Percentiles rank a stretch among this genome's conserved stretches.
Evolutionary conservation across 2,329 filamentous ascomycete genomes (phyloP).

Genomic region (Colletotrichum sublineola): DNA sequence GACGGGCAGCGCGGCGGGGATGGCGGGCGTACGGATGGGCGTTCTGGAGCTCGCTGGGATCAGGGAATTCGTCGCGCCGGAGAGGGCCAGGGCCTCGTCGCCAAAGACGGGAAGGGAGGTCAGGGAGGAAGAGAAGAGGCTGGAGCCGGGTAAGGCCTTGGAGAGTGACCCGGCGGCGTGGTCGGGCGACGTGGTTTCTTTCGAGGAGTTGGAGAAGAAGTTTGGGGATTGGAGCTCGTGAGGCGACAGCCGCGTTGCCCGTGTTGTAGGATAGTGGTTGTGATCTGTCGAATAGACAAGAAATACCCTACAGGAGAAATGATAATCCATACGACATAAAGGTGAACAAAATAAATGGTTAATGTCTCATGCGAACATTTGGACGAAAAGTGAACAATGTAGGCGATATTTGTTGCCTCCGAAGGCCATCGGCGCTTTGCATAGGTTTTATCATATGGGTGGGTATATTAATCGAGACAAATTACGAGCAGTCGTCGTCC

Average conservation of each 20-base stretch:
- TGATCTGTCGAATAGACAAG: background rate
- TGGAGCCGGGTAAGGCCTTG: conserved; percentile 33
- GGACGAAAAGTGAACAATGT: background rate
- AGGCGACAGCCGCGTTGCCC: background rate
- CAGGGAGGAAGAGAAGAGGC: conserved; percentile 3
- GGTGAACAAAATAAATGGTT: no score
- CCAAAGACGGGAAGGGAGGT: background rate
- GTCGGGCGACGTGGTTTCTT: conserved; percentile 52
- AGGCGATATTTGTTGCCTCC: background rate
- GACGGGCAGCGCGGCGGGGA: conserved; percentile 51
- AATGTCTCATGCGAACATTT: background rate
- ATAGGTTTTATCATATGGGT: conserved; percentile 30
- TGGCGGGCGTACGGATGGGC: conserved; percentile 56
- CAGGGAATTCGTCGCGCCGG: conserved; percentile 17
- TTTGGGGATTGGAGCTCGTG: conserved; percentile 36
- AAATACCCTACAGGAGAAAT: conserved; percentile 35
- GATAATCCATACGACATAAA: conserved; percentile 9
- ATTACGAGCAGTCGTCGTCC: background rate
- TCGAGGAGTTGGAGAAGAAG: conserved; percentile 50
- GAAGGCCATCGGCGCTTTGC: background rate
- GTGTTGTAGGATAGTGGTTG: conserved; percentile 33
- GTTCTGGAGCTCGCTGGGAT: conserved; percentile 59
- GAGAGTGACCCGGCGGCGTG: conserved; percentile 44
- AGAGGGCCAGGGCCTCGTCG: background rate
- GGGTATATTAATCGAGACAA: conserved; percentile 33